These are phyloP conservation scores for Hylodesmum podocarpum DNA, from an alignment of 306 rosid species.

Conservation along the genomic window DNA sequence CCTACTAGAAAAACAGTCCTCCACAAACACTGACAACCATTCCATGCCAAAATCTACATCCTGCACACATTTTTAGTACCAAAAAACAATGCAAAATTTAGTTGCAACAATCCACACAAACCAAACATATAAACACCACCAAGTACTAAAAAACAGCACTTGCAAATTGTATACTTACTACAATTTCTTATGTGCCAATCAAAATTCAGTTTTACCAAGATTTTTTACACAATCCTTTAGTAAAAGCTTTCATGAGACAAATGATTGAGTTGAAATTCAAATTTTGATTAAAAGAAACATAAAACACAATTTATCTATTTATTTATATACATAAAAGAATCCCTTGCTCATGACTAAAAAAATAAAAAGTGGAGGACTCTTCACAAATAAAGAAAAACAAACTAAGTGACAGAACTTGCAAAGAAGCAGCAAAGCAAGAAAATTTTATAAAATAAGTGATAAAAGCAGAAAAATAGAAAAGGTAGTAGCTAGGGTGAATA, in stretches of 20 bases:
- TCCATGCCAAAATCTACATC: slow-evolving; percentile 63
- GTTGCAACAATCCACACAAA: slow-evolving; percentile 4
- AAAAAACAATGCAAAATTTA: not conserved
- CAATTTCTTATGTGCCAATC: too few relatives aligned
- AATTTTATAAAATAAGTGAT: not conserved
- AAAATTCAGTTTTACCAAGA: too few relatives aligned
- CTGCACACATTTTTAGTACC: slow-evolving; percentile 27
- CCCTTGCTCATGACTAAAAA: not conserved
- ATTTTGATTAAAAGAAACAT: not conserved
- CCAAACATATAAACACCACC: not conserved
- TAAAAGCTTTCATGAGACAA: too few relatives aligned
- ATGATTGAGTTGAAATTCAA: too few relatives aligned
- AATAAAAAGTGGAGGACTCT: not conserved
- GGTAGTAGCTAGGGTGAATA: not conserved
- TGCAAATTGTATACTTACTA: too few relatives aligned
- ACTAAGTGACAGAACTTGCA: not conserved
- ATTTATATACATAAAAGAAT: not conserved
- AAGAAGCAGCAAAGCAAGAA: not conserved
- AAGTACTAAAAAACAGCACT: not conserved
- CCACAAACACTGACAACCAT: slow-evolving; percentile 66
- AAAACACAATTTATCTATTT: not conserved
- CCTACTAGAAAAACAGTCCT: slow-evolving; percentile 59
- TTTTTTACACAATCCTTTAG: too few relatives aligned
- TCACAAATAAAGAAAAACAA: slow-evolving; percentile 1
- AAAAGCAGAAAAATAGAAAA: not conserved